Percentiles rank a stretch among this genome's conserved stretches.
phyloP scores from a whole-genome alignment of 2,329 filamentous ascomycete genomes.

The Verticillium isaacii region DNA sequence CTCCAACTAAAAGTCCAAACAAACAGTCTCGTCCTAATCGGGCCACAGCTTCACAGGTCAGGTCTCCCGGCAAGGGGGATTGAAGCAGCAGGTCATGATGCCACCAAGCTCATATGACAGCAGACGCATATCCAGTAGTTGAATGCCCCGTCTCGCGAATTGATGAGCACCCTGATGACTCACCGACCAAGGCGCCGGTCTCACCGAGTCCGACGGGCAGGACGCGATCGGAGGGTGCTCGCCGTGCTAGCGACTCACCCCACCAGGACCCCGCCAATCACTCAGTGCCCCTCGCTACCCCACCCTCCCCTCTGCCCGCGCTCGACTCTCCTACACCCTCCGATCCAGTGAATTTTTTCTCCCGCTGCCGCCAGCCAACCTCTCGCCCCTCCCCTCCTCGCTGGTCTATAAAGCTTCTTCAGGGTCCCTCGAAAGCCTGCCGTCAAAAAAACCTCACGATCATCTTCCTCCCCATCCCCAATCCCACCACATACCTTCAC shows the following conservation, averaged over 20 bases:
- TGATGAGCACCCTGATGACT: background rate
- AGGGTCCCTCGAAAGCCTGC: background rate
- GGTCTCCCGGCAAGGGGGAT: too few species aligned
- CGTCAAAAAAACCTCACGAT: constrained; percentile 3
- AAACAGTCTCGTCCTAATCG: too few species aligned
- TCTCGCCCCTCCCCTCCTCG: constrained; percentile 2
- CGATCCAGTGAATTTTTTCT: constrained; percentile 10
- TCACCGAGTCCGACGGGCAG: background rate
- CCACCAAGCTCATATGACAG: too few species aligned
- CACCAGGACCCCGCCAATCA: constrained; percentile 2
- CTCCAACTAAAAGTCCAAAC: too few species aligned
- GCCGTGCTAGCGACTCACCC: background rate
- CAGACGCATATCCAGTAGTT: too few species aligned
- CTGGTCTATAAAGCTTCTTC: constrained; percentile 1
- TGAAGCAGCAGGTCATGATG: too few species aligned
- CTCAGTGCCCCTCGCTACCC: constrained; percentile 2
- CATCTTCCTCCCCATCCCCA: constrained; percentile 6
- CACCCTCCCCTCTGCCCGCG: background rate
- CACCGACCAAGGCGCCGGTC: background rate
- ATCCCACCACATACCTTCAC: constrained; percentile 13
- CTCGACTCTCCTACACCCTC: constrained; percentile 1
- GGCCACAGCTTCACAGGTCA: too few species aligned
- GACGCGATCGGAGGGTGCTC: background rate
- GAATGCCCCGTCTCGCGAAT: too few species aligned
- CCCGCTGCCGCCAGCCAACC: constrained; percentile 4